These are phyloP conservation scores for Emydomyces testavorans DNA, from an alignment of 2,329 filamentous ascomycete species.

Conservation along the genomic window DNA sequence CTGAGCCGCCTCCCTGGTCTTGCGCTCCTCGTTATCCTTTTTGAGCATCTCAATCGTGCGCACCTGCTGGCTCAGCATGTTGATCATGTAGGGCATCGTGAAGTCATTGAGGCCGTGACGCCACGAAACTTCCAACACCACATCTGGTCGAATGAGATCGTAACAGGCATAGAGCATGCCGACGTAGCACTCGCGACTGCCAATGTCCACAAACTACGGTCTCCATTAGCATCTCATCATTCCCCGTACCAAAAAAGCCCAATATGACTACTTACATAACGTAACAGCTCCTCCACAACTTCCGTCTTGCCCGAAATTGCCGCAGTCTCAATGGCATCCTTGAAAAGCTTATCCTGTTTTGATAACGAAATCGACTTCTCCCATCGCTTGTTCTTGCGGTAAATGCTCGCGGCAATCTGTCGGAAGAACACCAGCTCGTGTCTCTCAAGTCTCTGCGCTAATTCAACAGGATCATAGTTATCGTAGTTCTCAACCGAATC, in stretches of 20 bases:
- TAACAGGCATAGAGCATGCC: slow-evolving; percentile 99
- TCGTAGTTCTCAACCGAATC: slow-evolving; percentile 98
- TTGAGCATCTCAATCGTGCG: slow-evolving; percentile 73
- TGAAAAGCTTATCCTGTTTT: slow-evolving; percentile 99
- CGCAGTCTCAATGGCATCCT: slow-evolving; percentile 96
- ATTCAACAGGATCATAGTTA: slow-evolving; percentile 92
- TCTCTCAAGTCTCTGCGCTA: slow-evolving; percentile 86
- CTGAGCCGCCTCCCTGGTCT: slow-evolving; percentile 57
- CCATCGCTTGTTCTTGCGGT: slow-evolving; percentile 99
- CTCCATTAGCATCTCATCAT: neutral
- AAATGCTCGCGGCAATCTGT: slow-evolving; percentile 95
- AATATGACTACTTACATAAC: slow-evolving; percentile 78
- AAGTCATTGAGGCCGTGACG: slow-evolving; percentile 89
- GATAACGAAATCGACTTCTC: slow-evolving; percentile 96
- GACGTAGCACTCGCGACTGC: slow-evolving; percentile 98
- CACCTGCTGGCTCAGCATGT: slow-evolving; percentile 84
- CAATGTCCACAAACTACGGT: slow-evolving; percentile 88
- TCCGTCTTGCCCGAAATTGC: slow-evolving; percentile 83
- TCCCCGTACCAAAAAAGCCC: neutral
- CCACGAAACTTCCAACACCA: slow-evolving; percentile 95
- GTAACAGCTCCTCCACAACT: slow-evolving; percentile 86
- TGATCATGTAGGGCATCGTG: slow-evolving; percentile 99
- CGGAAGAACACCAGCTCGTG: slow-evolving; percentile 98
- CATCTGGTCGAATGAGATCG: slow-evolving; percentile 84
- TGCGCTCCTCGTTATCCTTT: slow-evolving; percentile 92